Conservation (phyloP, 2,329 filamentous ascomycete genomes). For the Botrytis pseudocinerea region DNA sequence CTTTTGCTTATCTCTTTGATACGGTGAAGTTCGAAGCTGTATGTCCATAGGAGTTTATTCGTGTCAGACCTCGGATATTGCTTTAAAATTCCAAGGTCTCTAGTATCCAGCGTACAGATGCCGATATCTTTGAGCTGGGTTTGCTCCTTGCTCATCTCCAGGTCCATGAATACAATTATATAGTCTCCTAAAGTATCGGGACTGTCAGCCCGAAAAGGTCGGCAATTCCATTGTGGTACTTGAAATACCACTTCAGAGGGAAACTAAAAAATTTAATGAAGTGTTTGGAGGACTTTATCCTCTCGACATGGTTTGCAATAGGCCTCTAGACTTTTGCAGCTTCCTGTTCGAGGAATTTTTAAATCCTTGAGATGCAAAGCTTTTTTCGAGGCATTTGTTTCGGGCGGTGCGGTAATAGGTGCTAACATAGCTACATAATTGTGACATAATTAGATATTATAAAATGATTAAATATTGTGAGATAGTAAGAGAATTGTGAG, state of each 20-base stretch:
- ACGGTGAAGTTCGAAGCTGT: background rate
- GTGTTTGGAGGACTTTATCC: background rate
- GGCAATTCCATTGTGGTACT: background rate
- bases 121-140: background rate
- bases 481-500: background rate
- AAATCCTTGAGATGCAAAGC: background rate
- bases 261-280: background rate
- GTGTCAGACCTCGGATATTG: background rate
- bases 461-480: background rate
- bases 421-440: background rate
- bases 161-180: background rate
- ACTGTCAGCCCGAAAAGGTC: background rate
- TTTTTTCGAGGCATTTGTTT: no score
- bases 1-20: background rate
- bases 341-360: background rate
- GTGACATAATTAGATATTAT: background rate
- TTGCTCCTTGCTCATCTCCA: background rate
- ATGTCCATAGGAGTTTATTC: background rate
- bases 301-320: background rate
- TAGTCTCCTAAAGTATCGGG: background rate
- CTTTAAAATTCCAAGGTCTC: background rate
- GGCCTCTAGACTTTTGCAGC: rapidly evolving
- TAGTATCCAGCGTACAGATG: background rate
- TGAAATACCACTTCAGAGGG: background rate
- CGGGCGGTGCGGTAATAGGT: no score